Evolutionary conservation across 495 filamentous ascomycete species (phyloP).

Genomic region (Hyaloscypha variabilis): DNA sequence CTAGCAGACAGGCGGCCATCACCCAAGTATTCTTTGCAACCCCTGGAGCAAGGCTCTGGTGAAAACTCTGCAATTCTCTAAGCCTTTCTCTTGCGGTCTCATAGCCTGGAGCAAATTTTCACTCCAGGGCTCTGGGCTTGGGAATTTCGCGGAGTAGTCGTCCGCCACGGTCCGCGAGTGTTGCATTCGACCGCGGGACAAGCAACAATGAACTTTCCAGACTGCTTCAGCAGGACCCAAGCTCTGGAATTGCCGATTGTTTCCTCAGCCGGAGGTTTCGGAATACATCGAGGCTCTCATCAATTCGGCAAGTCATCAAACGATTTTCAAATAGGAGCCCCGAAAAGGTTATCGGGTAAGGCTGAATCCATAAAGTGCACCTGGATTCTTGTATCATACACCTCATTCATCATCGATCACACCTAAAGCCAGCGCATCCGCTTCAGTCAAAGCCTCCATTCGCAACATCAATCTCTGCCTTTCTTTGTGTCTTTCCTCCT

Average conservation of each 20-base stretch:
- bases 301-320: too few relatives aligned
- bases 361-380: too few relatives aligned
- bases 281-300: too few relatives aligned
- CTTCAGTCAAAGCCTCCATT: not conserved
- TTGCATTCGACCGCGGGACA: not conserved
- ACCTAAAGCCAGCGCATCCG: not conserved
- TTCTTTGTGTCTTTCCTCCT: not conserved
- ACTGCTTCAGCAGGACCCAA: not conserved
- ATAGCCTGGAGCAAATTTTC: not conserved
- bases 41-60: not conserved
- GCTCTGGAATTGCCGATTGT: not conserved
- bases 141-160: not conserved
- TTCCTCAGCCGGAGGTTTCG: not conserved
- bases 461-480: not conserved
- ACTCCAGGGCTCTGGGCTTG: not conserved
- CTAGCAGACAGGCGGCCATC: not conserved
- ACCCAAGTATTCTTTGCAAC: not conserved
- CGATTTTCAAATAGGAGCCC: too few relatives aligned
- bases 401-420: not conserved
- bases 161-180: too few relatives aligned
- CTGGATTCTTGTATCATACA: not conserved
- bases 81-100: not conserved
- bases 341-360: too few relatives aligned
- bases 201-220: not conserved
- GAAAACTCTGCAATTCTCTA: not conserved